Evolutionary conservation across 2,329 filamentous ascomycete genomes (phyloP), one percentile per base, ranked within the genome.

Genomic region (Neofusicoccum umdonicola): DNA sequence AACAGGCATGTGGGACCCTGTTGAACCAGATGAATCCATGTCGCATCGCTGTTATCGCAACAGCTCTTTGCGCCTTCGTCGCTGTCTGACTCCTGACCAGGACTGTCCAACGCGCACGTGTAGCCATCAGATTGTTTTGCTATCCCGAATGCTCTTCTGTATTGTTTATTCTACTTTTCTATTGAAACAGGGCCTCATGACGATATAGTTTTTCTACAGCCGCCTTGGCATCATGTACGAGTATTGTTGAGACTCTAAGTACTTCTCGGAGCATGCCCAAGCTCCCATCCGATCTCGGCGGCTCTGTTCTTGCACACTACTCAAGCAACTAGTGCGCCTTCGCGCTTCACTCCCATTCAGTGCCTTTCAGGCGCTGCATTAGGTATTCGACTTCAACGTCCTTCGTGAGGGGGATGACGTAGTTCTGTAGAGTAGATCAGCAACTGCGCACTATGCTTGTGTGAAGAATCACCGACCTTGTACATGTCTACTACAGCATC

Each of bases 371-470:
- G 68, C 95, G 86, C 79, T 98, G 92, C 92, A 99, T 96, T 70
- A 99, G 82, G 77, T 99, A 99, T 72, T 99, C 95, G 9, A 99
- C 93, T 82, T 99, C 95, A 45, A 99, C 94, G 68, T 93, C 90
- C 79, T 99, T 99, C n/a, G 95, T 99, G 76, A 98, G 79, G 0
- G 95, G 95, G 71, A 99, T 99, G 66, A 99, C 93, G 79, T 91
- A 91, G 76, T 97, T 87, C 84, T 72, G 57, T 56, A 45, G 66
- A 27, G 44, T 9, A 2, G 17, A 39, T 64, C 34, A 65, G 48
- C 34, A 19, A 39, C 27, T 45, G 7, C 0, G 15, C 6, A 13
- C 8, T 45, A 57, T 17, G 19, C 51, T 17, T 11, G 39, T 22
- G 60, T 96, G 92, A 7, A 39, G 11, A 27, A 97, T 44, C 92